A percentile compares a stretch with the other conserved stretches of the same genome.
phyloP scores from a whole-genome alignment of 306 rosid species.

The Senna tora region DNA sequence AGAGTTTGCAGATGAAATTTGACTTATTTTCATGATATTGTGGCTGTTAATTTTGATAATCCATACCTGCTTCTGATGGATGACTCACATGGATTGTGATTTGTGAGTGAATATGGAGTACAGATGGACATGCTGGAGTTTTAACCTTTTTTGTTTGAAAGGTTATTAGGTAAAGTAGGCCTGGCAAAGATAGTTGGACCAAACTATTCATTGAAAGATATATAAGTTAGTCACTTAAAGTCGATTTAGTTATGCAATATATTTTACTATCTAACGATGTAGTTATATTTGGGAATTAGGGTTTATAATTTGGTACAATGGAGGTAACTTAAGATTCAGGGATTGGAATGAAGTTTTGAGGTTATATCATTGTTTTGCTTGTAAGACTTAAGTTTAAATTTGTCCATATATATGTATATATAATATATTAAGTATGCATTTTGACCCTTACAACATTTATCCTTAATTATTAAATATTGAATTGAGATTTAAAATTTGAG shows the following conservation, averaged over 20 bases:
- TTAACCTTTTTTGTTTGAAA: constrained; percentile 7
- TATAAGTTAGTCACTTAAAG: too few species aligned
- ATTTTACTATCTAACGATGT: neutral
- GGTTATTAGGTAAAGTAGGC: neutral
- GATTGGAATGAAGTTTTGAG: neutral
- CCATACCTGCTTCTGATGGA: constrained; percentile 12
- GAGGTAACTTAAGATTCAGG: neutral
- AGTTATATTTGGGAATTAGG: neutral
- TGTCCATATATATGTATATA: neutral
- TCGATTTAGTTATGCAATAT: too few species aligned
- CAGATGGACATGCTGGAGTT: constrained; percentile 4
- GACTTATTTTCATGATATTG: neutral
- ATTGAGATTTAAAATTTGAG: neutral
- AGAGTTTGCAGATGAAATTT: neutral
- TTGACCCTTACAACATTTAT: neutral
- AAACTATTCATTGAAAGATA: too few species aligned
- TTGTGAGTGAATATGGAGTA: constrained; percentile 27
- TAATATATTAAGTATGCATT: neutral
- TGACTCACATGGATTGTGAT: neutral
- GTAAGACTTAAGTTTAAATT: neutral
- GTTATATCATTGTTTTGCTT: neutral
- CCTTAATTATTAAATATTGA: neutral
- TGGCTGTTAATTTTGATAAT: constrained; percentile 15
- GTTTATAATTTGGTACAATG: neutral
- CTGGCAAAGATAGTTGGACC: neutral